Evolutionary conservation across 257 asterid genomes (phyloP).

Genomic region (Linaria vulgaris): DNA sequence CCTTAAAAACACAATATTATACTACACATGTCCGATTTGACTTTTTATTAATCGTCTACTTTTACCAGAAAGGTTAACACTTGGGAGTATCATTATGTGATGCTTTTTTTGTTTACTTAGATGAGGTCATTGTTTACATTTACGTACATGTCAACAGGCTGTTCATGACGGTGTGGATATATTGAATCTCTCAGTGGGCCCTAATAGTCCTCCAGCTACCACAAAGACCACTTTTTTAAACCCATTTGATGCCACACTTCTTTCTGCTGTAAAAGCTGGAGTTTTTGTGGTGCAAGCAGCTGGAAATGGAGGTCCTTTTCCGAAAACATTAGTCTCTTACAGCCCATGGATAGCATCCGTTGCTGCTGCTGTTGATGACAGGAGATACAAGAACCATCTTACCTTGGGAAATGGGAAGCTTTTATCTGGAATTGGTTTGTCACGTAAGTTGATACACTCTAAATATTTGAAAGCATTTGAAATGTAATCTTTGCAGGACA

Average conservation of each 20-base stretch:
- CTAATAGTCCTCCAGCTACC: constrained; percentile 93
- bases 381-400: constrained; percentile 92
- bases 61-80: no score
- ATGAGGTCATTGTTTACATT: constrained; percentile 22
- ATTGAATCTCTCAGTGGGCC: constrained; percentile 95
- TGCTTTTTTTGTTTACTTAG: constrained; percentile 8
- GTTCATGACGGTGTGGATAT: constrained; percentile 98
- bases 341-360: constrained; percentile 98
- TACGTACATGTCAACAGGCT: constrained; percentile 58
- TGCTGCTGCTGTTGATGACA: constrained; percentile 98
- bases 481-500: not conserved
- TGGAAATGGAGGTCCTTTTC: constrained; percentile 98
- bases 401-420: constrained; percentile 86
- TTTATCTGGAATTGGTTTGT: constrained; percentile 83
- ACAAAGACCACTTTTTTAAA: constrained; percentile 91
- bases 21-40: no score
- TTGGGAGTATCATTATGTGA: not conserved
- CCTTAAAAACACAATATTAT: no score
- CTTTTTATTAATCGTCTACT: no score
- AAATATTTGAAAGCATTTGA: not conserved
- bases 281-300: constrained; percentile 97
- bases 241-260: constrained; percentile 95
- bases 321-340: constrained; percentile 84
- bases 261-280: constrained; percentile 96
- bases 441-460: constrained; percentile 64